Conservation (phyloP, 495 filamentous ascomycete genomes). For the Neurospora terricola region DNA sequence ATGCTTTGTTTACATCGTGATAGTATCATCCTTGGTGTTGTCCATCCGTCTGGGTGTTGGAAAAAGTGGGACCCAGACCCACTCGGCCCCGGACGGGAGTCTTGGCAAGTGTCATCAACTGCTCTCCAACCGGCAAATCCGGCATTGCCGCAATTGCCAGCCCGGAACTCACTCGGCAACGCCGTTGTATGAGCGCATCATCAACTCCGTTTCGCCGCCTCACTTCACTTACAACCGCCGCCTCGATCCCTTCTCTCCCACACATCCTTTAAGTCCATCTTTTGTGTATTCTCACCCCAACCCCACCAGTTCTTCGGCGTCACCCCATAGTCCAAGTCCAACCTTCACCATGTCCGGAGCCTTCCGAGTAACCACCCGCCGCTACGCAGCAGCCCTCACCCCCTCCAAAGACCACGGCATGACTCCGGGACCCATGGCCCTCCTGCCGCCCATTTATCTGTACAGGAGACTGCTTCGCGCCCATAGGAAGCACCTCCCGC, state of each 20-base stretch:
- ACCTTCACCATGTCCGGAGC: background rate
- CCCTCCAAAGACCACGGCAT: slow-evolving; percentile 16
- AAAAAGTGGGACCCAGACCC: background rate
- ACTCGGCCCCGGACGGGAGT: background rate
- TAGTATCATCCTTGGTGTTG: background rate
- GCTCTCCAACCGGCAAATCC: background rate
- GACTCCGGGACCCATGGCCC: slow-evolving; percentile 54
- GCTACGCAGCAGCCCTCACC: slow-evolving; percentile 22
- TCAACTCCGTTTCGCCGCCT: background rate
- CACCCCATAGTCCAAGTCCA: too few species aligned
- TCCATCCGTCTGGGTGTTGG: background rate
- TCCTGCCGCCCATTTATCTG: slow-evolving; percentile 83
- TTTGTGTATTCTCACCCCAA: too few species aligned
- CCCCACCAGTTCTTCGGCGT: too few species aligned
- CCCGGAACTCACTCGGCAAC: background rate
- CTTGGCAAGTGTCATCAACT: background rate
- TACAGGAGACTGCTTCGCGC: slow-evolving; percentile 81
- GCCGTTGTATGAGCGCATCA: background rate
- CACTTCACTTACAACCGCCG: background rate
- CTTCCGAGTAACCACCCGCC: slow-evolving; percentile 2
- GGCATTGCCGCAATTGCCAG: background rate
- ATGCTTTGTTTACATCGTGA: background rate
- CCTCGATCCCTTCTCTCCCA: too few species aligned
- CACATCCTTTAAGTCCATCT: too few species aligned
- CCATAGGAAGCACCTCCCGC: slow-evolving; percentile 67